A percentile compares a stretch with the other conserved stretches of the same genome.
Conservation (phyloP, 371 early-diverging fungal species). For the Lichtheimia ornata region DNA sequence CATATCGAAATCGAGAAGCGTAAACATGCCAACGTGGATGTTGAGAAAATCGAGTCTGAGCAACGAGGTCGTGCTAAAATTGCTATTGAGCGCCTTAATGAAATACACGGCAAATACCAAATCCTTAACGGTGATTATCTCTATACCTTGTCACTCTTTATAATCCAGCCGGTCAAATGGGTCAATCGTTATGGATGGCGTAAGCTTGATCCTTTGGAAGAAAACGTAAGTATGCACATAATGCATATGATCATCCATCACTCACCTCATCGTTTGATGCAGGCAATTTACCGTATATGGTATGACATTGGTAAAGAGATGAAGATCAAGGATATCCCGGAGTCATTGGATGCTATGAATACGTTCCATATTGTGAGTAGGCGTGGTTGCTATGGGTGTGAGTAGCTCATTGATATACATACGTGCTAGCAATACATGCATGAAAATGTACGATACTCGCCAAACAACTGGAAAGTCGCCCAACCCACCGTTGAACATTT, state of each 20-base stretch:
- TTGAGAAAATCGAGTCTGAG: conserved; percentile 11
- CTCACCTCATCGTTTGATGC: neutral
- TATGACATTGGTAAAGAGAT: conserved; percentile 36
- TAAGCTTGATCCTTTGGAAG: conserved; percentile 40
- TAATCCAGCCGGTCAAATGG: conserved; percentile 45
- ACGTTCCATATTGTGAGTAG: conserved; percentile 20
- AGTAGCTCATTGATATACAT: no score
- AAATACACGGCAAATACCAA: conserved; percentile 50
- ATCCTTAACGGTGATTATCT: conserved; percentile 55
- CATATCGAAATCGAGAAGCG: conserved; percentile 7
- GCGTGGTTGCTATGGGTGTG: no score
- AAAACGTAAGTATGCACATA: conserved; percentile 15
- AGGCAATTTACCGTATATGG: conserved; percentile 46
- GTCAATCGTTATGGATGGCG: conserved; percentile 54
- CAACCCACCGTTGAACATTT: conserved; percentile 33
- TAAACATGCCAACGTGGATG: neutral
- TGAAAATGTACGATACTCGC: conserved; percentile 16
- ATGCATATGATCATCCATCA: neutral
- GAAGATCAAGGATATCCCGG: conserved; percentile 56
- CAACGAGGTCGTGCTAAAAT: conserved; percentile 32
- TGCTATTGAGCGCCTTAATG: conserved; percentile 47
- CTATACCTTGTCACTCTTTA: conserved; percentile 50
- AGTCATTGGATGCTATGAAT: conserved; percentile 39
- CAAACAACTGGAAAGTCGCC: conserved; percentile 30
- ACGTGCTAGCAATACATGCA: conserved; percentile 4